Conservation (phyloP, 1,284 basidiomycete genomes). For the Cryptococcus sp. region DNA sequence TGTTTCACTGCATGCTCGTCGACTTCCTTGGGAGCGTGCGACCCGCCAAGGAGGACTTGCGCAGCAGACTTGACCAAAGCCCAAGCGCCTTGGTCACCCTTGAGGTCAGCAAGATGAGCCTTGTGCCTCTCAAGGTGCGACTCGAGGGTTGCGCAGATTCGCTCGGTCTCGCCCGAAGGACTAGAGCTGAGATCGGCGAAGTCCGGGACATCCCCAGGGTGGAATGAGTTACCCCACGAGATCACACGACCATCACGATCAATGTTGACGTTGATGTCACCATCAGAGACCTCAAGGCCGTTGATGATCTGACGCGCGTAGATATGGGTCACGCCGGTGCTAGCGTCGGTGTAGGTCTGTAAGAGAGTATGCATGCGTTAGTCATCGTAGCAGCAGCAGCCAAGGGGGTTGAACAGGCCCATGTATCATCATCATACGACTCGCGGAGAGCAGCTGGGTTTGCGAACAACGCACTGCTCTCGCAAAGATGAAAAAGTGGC, state of each 20-base stretch:
- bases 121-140: slow-evolving; percentile 26
- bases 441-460: neutral
- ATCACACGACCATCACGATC: slow-evolving; percentile 69
- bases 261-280: slow-evolving; percentile 86
- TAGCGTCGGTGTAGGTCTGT: slow-evolving; percentile 82
- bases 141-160: slow-evolving; percentile 26
- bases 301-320: slow-evolving; percentile 78
- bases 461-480: neutral
- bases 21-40: slow-evolving; percentile 13
- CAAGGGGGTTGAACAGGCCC: no score
- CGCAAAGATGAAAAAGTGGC: neutral
- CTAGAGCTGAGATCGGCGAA: slow-evolving; percentile 19
- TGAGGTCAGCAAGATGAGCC: slow-evolving; percentile 23
- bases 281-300: slow-evolving; percentile 82
- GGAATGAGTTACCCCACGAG: slow-evolving; percentile 66
- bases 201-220: slow-evolving; percentile 31
- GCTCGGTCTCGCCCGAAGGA: slow-evolving; percentile 23
- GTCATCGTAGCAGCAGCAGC: neutral
- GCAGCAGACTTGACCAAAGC: slow-evolving; percentile 46
- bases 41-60: slow-evolving; percentile 32
- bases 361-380: neutral
- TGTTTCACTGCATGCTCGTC: slow-evolving; percentile 27
- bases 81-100: slow-evolving; percentile 59
- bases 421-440: neutral
- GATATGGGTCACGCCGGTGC: slow-evolving; percentile 79